phyloP scores from a whole-genome alignment of 768 basidiomycete genomes.

The Lentinula boryana region DNA sequence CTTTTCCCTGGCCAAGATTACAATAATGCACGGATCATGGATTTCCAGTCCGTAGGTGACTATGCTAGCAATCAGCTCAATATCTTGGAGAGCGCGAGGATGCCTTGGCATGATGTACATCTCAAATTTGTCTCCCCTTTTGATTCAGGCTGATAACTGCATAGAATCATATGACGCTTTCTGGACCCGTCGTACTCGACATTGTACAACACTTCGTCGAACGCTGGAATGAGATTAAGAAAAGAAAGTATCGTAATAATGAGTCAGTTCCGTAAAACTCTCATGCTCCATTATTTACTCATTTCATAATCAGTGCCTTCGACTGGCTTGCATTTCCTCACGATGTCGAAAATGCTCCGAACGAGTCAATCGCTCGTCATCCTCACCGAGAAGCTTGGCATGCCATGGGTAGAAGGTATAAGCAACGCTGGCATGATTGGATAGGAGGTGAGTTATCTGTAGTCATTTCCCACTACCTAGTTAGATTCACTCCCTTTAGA shows the following conservation, averaged over 20 bases:
- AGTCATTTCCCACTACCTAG: neutral
- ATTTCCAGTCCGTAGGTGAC: constrained; percentile 79
- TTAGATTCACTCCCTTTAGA: no score
- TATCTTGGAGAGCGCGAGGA: constrained; percentile 61
- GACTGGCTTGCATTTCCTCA: constrained; percentile 78
- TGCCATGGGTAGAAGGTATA: constrained; percentile 50
- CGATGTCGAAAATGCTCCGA: constrained; percentile 50
- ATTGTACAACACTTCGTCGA: constrained; percentile 91
- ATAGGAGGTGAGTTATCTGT: constrained; percentile 10
- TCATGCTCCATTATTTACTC: constrained; percentile 5
- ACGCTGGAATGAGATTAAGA: constrained; percentile 88
- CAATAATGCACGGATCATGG: constrained; percentile 83
- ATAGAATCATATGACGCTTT: constrained; percentile 79
- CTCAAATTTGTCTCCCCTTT: neutral
- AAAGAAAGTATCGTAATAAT: constrained; percentile 54
- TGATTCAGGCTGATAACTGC: neutral
- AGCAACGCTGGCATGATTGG: constrained; percentile 54
- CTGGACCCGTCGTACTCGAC: constrained; percentile 81
- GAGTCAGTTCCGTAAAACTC: constrained; percentile 28
- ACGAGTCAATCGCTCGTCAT: constrained; percentile 67
- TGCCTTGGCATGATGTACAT: constrained; percentile 96
- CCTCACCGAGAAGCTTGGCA: constrained; percentile 65
- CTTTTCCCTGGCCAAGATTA: constrained; percentile 94
- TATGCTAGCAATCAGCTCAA: constrained; percentile 69
- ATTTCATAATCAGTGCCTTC: neutral